These are phyloP conservation scores for Phytophthora pinifolia DNA, from an alignment of 352 stramenopile genomes.

Conservation along the genomic window DNA sequence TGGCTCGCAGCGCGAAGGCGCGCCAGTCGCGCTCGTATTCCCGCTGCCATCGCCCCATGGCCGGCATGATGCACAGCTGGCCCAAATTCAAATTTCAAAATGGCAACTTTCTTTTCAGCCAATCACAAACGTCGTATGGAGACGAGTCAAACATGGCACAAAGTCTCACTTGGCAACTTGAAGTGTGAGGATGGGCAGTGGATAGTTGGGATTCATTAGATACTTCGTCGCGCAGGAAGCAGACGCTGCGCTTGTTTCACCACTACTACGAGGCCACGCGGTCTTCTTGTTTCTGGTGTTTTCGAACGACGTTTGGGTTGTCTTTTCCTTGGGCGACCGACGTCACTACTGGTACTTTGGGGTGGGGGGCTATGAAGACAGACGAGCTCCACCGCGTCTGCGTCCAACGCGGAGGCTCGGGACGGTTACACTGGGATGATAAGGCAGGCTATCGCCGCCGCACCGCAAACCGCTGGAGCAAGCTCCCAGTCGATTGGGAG, in stretches of 20 bases:
- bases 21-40: slow-evolving; percentile 71
- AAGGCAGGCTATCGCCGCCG: slow-evolving; percentile 34
- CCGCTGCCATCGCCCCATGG: slow-evolving; percentile 43
- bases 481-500: slow-evolving; percentile 26
- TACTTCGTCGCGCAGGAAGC: slow-evolving; percentile 17
- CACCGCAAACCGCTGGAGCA: slow-evolving; percentile 33
- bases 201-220: slow-evolving; percentile 25
- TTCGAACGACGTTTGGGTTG: slow-evolving; percentile 14
- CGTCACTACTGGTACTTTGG: slow-evolving; percentile 37
- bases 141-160: no score
- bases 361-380: slow-evolving; percentile 36
- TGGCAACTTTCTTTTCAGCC: slow-evolving; percentile 12
- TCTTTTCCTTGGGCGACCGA: no score
- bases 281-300: slow-evolving; percentile 18
- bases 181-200: background rate
- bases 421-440: slow-evolving; percentile 10
- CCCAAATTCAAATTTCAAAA: slow-evolving; percentile 26
- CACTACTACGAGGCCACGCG: slow-evolving; percentile 22
- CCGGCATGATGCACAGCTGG: slow-evolving; percentile 2
- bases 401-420: slow-evolving; percentile 17
- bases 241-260: slow-evolving; percentile 22
- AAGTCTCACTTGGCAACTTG: background rate
- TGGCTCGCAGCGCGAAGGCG: slow-evolving; percentile 36
- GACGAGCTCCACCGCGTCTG: slow-evolving; percentile 18
- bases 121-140: no score